These are phyloP conservation scores for Rhizoctonia solani DNA, from an alignment of 1,284 basidiomycete genomes.

Conservation along the genomic window DNA sequence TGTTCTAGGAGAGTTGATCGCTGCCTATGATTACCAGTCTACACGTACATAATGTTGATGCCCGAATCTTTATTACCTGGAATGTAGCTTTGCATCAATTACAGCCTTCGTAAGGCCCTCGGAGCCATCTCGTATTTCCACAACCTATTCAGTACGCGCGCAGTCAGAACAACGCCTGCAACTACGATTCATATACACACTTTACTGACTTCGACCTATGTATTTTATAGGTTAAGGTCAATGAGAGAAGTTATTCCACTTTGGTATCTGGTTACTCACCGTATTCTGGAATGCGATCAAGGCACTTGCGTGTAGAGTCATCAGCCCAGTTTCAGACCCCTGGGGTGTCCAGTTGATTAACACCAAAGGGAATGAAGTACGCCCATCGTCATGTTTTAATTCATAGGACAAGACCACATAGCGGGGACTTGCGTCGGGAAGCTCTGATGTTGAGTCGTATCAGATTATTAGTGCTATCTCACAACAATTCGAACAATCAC, in stretches of 20 bases:
- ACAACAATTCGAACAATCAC: slow-evolving; percentile 48
- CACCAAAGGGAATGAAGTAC: slow-evolving; percentile 81
- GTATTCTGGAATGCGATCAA: slow-evolving; percentile 77
- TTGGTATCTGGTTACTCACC: slow-evolving; percentile 50
- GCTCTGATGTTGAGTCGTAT: slow-evolving; percentile 56
- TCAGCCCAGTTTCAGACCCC: slow-evolving; percentile 70
- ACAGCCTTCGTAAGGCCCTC: slow-evolving; percentile 75
- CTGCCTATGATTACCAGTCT: slow-evolving; percentile 37
- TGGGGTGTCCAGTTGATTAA: slow-evolving; percentile 86
- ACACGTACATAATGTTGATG: neutral
- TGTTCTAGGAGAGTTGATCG: slow-evolving; percentile 69
- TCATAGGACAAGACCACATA: slow-evolving; percentile 87
- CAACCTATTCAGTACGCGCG: slow-evolving; percentile 49
- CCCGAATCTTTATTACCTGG: neutral
- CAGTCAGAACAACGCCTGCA: neutral
- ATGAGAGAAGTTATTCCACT: neutral
- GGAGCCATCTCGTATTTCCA: slow-evolving; percentile 79
- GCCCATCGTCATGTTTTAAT: slow-evolving; percentile 79
- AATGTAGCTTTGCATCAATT: slow-evolving; percentile 66
- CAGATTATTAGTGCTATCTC: slow-evolving; percentile 19
- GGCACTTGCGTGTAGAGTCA: slow-evolving; percentile 84
- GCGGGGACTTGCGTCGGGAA: slow-evolving; percentile 87
- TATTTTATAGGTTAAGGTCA: neutral
- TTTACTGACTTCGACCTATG: slow-evolving; percentile 45
- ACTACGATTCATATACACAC: slow-evolving; percentile 39